Percentiles rank a stretch among this genome's conserved stretches.
phyloP scores from a whole-genome alignment of 1,139 yeast genomes.

The Yamadazyma kanchanaburiensis region DNA sequence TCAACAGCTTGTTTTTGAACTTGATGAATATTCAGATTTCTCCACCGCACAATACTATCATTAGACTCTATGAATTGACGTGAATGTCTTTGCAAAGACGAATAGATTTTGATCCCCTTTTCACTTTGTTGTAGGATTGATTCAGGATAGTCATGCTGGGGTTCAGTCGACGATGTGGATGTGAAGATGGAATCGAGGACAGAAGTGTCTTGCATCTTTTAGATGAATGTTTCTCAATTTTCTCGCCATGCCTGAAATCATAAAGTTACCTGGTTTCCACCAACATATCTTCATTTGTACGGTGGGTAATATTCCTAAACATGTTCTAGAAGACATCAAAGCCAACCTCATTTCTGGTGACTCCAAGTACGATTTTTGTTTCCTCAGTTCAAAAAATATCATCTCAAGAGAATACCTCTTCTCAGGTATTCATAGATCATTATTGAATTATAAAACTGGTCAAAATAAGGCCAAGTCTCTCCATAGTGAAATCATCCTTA shows the following conservation, averaged over 20 bases:
- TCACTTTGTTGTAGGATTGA: slow-evolving; percentile 28
- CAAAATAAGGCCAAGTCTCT: slow-evolving; percentile 38
- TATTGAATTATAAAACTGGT: slow-evolving; percentile 24
- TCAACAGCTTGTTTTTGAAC: slow-evolving; percentile 27
- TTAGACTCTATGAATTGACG: slow-evolving; percentile 29
- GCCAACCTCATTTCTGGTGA: slow-evolving; percentile 27
- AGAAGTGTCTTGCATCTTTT: too few species aligned
- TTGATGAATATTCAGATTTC: slow-evolving; percentile 25
- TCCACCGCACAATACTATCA: slow-evolving; percentile 30
- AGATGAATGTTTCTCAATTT: too few species aligned
- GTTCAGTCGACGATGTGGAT: too few species aligned
- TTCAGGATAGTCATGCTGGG: too few species aligned
- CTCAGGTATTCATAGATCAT: slow-evolving; percentile 31
- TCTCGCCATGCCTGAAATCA: too few species aligned
- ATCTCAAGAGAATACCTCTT: slow-evolving; percentile 36
- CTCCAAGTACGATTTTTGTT: slow-evolving; percentile 36
- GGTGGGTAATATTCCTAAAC: slow-evolving; percentile 17
- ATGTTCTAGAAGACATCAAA: slow-evolving; percentile 24
- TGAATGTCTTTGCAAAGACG: slow-evolving; percentile 32
- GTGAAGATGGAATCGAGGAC: too few species aligned
- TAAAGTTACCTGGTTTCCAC: slow-evolving; percentile 34
- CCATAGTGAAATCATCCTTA: slow-evolving; percentile 41
- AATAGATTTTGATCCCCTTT: slow-evolving; percentile 30
- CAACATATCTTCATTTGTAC: slow-evolving; percentile 22
- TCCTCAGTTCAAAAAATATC: slow-evolving; percentile 35